A percentile compares a stretch with the other conserved stretches of the same genome.
These are phyloP conservation scores for Stereum hirsutum DNA, from an alignment of 1,284 basidiomycete genomes.

Conservation along the genomic window DNA sequence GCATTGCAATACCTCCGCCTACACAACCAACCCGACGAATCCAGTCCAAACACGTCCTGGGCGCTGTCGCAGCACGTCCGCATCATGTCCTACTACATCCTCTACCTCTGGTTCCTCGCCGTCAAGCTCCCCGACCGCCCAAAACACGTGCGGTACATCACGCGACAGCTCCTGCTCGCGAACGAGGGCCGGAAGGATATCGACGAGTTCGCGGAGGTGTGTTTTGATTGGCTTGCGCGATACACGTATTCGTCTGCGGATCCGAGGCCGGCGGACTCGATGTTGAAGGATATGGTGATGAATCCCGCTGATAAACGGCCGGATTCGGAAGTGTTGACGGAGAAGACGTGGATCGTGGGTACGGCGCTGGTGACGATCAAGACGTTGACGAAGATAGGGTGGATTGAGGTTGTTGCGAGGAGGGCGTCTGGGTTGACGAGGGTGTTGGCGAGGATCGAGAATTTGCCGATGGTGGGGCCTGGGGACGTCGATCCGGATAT, in stretches of 20 bases:
- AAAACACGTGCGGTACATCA: slow-evolving; percentile 81
- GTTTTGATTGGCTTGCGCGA: slow-evolving; percentile 95
- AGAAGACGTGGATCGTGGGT: slow-evolving; percentile 86
- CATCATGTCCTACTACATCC: slow-evolving; percentile 86
- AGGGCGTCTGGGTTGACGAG: slow-evolving; percentile 86
- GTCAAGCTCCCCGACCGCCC: slow-evolving; percentile 82
- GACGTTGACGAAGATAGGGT: slow-evolving; percentile 67
- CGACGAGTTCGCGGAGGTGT: slow-evolving; percentile 92
- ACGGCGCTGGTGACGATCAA: slow-evolving; percentile 84
- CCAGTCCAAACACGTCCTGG: slow-evolving; percentile 62
- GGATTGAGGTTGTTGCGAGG: slow-evolving; percentile 84
- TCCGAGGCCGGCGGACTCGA: slow-evolving; percentile 78
- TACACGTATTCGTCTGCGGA: slow-evolving; percentile 95
- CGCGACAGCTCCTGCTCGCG: slow-evolving; percentile 80
- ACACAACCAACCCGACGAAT: slow-evolving; percentile 70
- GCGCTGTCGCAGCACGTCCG: slow-evolving; percentile 95
- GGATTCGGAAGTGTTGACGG: slow-evolving; percentile 30
- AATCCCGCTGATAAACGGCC: slow-evolving; percentile 28
- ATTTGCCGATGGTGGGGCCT: slow-evolving; percentile 75
- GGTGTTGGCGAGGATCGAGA: slow-evolving; percentile 87
- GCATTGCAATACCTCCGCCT: slow-evolving; percentile 92
- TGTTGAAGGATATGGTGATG: slow-evolving; percentile 69
- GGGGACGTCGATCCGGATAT: slow-evolving; percentile 79
- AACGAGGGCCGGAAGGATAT: slow-evolving; percentile 72
- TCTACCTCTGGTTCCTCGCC: slow-evolving; percentile 94